Percentiles rank a stretch among this genome's conserved stretches.
phyloP scores from a whole-genome alignment of 331 rosid species.

The Phaseolus coccineus region DNA sequence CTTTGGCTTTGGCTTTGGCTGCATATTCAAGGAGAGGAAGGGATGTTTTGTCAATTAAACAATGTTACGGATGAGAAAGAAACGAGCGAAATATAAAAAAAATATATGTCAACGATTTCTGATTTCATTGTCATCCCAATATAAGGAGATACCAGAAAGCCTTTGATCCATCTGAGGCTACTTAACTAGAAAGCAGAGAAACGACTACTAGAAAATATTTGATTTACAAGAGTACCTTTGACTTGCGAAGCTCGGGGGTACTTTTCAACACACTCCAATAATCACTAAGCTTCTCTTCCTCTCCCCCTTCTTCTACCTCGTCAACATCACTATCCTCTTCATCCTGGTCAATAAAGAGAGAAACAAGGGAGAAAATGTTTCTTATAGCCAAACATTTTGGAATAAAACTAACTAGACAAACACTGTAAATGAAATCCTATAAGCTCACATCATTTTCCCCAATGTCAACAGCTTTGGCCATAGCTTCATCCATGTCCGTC shows the following conservation, averaged over 20 bases:
- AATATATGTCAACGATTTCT: conserved; percentile 23
- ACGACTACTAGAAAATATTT: not conserved
- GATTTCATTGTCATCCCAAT: not conserved
- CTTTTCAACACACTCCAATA: conserved; percentile 95
- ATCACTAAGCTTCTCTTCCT: conserved; percentile 71
- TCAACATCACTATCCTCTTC: conserved; percentile 86
- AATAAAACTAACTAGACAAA: conserved; percentile 17
- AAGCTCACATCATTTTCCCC: conserved; percentile 92
- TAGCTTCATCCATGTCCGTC: conserved; percentile 84
- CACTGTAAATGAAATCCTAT: conserved; percentile 5
- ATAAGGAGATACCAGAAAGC: not conserved
- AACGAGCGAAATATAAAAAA: conserved; percentile 25
- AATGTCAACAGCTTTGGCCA: conserved; percentile 92
- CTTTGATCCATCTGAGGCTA: conserved; percentile 25
- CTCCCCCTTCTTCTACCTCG: conserved; percentile 57
- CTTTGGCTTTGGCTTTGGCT: conserved; percentile 80
- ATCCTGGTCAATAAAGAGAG: conserved; percentile 55
- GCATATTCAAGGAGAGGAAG: conserved; percentile 43
- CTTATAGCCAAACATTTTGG: conserved; percentile 39
- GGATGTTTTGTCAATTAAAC: not conserved
- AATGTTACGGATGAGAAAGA: conserved; percentile 18
- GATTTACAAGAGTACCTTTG: conserved; percentile 69
- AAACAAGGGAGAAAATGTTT: conserved; percentile 37
- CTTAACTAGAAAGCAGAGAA: not conserved
- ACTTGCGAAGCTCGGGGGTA: conserved; percentile 72